Evolutionary conservation across 768 basidiomycete species (phyloP), one percentile per base, ranked within the genome.

Genomic region (Leccinellum rugosiceps): DNA sequence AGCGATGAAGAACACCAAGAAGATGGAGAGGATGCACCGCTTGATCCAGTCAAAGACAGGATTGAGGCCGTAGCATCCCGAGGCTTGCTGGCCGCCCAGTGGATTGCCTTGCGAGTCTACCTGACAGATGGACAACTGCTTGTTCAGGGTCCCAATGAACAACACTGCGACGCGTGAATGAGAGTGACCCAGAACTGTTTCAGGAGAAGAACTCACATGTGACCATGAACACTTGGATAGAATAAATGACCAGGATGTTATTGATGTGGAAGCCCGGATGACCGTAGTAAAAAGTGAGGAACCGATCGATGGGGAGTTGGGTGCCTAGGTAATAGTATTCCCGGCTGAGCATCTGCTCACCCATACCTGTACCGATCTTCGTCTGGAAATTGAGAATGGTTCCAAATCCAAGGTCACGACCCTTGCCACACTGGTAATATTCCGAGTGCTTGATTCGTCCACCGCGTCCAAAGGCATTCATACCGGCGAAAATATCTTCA

Each of bases 261-360:
- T 99, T 99, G 80, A 99, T 86, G 72, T 99, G 97, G 88, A 99
- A 99, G 68, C 93, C 97, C 55, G 97, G 96, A 75, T 99, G 97
- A 54, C 91, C 96, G 67, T 98, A 99, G 78, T 99, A 99, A 82
- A 98, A 99, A 21, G 96, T 98, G 66, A 99, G 80, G 86, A 99
- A 99, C 25, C 97, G 90, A 72, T 99, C 97, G 67, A 99, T 86
- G 32, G 97, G 97, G 55, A 99, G 80, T 72, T 99, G 97, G 9
- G 97, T 99, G 52, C 97, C 97, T 48, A 99, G 81, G 72, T 98
- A 99, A 74, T 98, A 99, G 73, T 99, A 99, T 76, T 99, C 97
- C 64, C 97, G 86, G 75, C 94, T 98, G 65, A 99, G 87, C 94
- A 98, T 96, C 70, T 99, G 97, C 74, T 99, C 97, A 66, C 97